Conservation (phyloP, 176 grass and related monocot genomes). For the Phragmites australis region DNA sequence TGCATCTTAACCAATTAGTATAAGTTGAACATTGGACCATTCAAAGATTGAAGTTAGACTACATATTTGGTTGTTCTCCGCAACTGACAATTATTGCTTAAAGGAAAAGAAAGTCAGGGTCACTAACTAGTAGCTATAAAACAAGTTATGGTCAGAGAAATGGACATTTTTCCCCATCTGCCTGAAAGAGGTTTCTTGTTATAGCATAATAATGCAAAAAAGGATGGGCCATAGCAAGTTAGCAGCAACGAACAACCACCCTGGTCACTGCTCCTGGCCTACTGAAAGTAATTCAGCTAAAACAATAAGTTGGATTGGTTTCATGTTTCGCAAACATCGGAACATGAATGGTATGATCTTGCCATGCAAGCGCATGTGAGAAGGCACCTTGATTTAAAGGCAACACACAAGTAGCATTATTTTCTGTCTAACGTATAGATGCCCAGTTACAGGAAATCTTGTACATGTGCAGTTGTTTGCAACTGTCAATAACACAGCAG, state of each 20-base stretch:
- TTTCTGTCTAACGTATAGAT: constrained; percentile 20
- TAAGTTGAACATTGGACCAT: constrained; percentile 24
- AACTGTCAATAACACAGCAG: background rate
- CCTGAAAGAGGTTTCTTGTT: background rate
- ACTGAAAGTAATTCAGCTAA: background rate
- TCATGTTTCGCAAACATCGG: constrained; percentile 7
- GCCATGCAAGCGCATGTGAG: constrained; percentile 42
- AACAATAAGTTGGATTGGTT: background rate
- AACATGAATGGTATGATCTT: constrained; percentile 13
- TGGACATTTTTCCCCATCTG: background rate
- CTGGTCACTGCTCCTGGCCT: background rate
- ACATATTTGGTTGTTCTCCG: background rate
- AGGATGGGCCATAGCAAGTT: background rate
- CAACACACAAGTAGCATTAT: constrained; percentile 1
- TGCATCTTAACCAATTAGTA: background rate
- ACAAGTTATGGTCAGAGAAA: background rate
- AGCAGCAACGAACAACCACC: background rate
- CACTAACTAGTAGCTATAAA: background rate
- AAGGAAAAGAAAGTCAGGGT: background rate
- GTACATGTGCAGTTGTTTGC: constrained; percentile 41
- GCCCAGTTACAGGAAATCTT: constrained; percentile 14
- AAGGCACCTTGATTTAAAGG: constrained; percentile 26
- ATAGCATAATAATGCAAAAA: background rate
- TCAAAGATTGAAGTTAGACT: background rate
- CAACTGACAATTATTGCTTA: background rate